phyloP scores from a whole-genome alignment of 2,329 filamentous ascomycete genomes.

The Venturia carpophila region DNA sequence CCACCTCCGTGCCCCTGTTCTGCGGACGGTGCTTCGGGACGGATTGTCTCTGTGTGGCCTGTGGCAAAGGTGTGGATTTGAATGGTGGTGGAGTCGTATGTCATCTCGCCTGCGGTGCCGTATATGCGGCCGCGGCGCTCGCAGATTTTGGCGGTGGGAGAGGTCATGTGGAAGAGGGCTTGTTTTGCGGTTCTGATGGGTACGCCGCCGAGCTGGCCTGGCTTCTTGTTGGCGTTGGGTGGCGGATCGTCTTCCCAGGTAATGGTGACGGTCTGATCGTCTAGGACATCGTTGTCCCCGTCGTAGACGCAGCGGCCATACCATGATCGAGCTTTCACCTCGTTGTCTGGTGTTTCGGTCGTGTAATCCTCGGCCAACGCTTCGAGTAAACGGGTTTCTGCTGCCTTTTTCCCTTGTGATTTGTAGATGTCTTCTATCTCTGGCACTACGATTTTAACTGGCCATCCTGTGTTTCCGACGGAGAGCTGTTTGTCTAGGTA shows the following conservation, averaged over 20 bases:
- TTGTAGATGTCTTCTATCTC: slow-evolving; percentile 74
- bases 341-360: slow-evolving; percentile 43
- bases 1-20: slow-evolving; percentile 75
- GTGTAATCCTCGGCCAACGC: slow-evolving; percentile 49
- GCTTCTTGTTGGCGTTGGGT: slow-evolving; percentile 19
- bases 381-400: slow-evolving; percentile 43
- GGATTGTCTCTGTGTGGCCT: slow-evolving; percentile 46
- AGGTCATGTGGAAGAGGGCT: slow-evolving; percentile 88
- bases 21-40: slow-evolving; percentile 53
- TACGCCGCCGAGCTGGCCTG: neutral
- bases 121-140: slow-evolving; percentile 79
- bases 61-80: slow-evolving; percentile 64
- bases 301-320: slow-evolving; percentile 96
- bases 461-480: slow-evolving; percentile 66
- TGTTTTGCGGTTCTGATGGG: slow-evolving; percentile 58
- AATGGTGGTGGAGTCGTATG: slow-evolving; percentile 74
- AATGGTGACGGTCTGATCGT: slow-evolving; percentile 85
- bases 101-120: slow-evolving; percentile 76
- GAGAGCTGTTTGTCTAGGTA: slow-evolving; percentile 65
- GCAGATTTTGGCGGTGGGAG: slow-evolving; percentile 80
- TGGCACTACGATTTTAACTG: slow-evolving; percentile 78
- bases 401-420: slow-evolving; percentile 40
- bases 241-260: slow-evolving; percentile 69
- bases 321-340: slow-evolving; percentile 52
- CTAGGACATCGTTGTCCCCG: slow-evolving; percentile 83